phyloP scores from a whole-genome alignment of 2,329 filamentous ascomycete genomes.

The Berkeleyomyces rouxiae region DNA sequence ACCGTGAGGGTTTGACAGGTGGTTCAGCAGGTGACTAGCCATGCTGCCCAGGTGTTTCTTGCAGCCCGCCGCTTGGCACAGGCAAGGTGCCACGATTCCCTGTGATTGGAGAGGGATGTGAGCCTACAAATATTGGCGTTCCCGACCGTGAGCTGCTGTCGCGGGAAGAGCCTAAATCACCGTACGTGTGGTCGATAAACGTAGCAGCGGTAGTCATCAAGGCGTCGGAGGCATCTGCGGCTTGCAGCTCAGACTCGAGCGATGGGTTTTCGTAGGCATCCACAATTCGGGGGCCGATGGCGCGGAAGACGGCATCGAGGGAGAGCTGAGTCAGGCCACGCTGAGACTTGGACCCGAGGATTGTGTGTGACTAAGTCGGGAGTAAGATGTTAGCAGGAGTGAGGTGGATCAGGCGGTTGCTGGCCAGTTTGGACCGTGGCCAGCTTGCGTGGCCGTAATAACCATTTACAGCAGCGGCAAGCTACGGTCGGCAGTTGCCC shows the following conservation, averaged over 20 bases:
- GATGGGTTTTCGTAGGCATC: conserved; percentile 40
- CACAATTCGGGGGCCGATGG: conserved; percentile 55
- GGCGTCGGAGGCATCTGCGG: conserved; percentile 68
- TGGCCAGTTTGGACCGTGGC: neutral
- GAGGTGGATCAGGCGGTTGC: neutral
- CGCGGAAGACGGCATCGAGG: conserved; percentile 77
- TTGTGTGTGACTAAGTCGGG: conserved; percentile 68
- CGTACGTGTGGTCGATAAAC: conserved; percentile 66
- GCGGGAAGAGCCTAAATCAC: conserved; percentile 32
- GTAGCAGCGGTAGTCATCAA: conserved; percentile 54
- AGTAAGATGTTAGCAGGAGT: neutral
- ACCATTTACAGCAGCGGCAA: neutral
- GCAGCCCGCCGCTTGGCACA: neutral
- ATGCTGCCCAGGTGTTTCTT: neutral
- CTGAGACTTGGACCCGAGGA: conserved; percentile 72
- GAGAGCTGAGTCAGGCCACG: conserved; percentile 83
- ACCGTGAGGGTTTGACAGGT: neutral
- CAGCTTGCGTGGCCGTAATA: too few relatives aligned
- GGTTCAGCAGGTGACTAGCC: neutral
- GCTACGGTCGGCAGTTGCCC: neutral
- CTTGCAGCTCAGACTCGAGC: conserved; percentile 56
- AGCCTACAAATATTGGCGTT: conserved; percentile 30
- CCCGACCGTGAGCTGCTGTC: conserved; percentile 43
- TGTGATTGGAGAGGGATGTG: neutral
- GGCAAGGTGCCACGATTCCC: neutral